phyloP scores from a whole-genome alignment of 805 yeast species.

The Kluyveromyces siamensis region DNA sequence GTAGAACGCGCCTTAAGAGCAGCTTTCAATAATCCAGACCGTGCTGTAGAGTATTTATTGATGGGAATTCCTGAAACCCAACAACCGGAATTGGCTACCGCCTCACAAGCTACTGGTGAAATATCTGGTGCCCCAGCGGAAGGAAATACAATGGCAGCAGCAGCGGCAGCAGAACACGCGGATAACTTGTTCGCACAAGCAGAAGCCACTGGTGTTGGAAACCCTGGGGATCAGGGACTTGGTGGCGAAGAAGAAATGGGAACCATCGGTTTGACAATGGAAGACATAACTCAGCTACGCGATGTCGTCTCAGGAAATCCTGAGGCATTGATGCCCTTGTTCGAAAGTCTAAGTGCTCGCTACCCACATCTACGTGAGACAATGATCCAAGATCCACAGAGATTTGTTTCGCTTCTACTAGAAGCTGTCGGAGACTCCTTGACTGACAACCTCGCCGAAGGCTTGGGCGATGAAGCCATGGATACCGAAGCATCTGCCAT shows the following conservation, averaged over 20 bases:
- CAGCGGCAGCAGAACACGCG: slow-evolving; percentile 23
- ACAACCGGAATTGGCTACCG: slow-evolving; percentile 12
- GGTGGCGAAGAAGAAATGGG: slow-evolving; percentile 18
- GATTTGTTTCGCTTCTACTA: slow-evolving; percentile 64
- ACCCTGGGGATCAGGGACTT: slow-evolving; percentile 4
- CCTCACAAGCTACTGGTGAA: slow-evolving; percentile 13
- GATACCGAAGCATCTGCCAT: slow-evolving; percentile 35
- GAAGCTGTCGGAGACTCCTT: slow-evolving; percentile 47
- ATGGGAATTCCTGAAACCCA: slow-evolving; percentile 75
- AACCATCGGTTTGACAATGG: slow-evolving; percentile 36
- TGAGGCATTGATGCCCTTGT: slow-evolving; percentile 72
- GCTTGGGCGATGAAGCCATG: slow-evolving; percentile 7
- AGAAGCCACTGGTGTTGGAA: slow-evolving; percentile 26
- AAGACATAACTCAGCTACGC: slow-evolving; percentile 52
- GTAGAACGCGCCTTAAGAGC: slow-evolving; percentile 89
- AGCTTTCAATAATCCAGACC: slow-evolving; percentile 94
- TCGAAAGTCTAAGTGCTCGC: slow-evolving; percentile 70
- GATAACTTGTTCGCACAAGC: slow-evolving; percentile 37
- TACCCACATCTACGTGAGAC: slow-evolving; percentile 80
- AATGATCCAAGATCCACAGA: slow-evolving; percentile 84
- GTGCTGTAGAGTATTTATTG: slow-evolving; percentile 91
- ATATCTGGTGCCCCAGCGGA: slow-evolving; percentile 17
- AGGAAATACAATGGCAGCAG: slow-evolving; percentile 8
- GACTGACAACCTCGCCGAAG: slow-evolving; percentile 37
- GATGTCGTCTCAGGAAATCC: slow-evolving; percentile 79